Evolutionary conservation across 129 eudicot genomes (phyloP).

Genomic region (Helichrysum umbraculigerum): DNA sequence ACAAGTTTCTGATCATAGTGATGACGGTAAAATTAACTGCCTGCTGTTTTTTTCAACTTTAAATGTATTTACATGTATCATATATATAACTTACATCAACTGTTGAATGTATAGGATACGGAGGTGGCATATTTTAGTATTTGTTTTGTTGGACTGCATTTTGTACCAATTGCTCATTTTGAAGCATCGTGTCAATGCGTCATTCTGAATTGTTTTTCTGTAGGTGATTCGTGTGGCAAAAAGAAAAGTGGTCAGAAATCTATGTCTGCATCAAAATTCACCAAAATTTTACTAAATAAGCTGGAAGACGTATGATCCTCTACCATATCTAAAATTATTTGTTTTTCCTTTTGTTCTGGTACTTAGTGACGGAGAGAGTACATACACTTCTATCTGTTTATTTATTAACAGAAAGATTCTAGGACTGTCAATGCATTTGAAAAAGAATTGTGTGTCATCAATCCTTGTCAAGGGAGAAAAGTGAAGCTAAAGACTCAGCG

Average conservation of each 20-base stretch:
- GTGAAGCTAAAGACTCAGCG: constrained; percentile 23
- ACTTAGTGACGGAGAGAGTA: constrained; percentile 7
- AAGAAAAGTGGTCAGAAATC: constrained; percentile 37
- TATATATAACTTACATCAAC: neutral
- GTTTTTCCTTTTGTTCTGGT: constrained; percentile 15
- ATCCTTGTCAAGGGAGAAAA: constrained; percentile 36
- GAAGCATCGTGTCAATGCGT: neutral
- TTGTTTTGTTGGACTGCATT: neutral
- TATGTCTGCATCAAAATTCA: constrained; percentile 35
- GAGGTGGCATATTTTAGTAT: neutral
- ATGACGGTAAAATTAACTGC: constrained; percentile 30
- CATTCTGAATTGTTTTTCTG: constrained; percentile 17
- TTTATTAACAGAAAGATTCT: constrained; percentile 43
- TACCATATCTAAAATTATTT: constrained; percentile 16
- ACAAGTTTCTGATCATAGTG: constrained; percentile 35
- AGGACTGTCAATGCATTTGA: constrained; percentile 50
- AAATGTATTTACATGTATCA: neutral
- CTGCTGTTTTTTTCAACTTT: neutral
- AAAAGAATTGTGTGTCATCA: constrained; percentile 31
- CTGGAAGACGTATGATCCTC: constrained; percentile 44
- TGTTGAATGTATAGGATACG: neutral
- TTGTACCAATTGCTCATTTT: constrained; percentile 12
- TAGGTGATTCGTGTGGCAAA: constrained; percentile 48
- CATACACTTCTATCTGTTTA: constrained; percentile 20
- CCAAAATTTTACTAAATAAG: constrained; percentile 33